These are phyloP conservation scores for Apophysomyces variabilis DNA, from an alignment of 371 early-diverging fungal species.

Conservation along the genomic window DNA sequence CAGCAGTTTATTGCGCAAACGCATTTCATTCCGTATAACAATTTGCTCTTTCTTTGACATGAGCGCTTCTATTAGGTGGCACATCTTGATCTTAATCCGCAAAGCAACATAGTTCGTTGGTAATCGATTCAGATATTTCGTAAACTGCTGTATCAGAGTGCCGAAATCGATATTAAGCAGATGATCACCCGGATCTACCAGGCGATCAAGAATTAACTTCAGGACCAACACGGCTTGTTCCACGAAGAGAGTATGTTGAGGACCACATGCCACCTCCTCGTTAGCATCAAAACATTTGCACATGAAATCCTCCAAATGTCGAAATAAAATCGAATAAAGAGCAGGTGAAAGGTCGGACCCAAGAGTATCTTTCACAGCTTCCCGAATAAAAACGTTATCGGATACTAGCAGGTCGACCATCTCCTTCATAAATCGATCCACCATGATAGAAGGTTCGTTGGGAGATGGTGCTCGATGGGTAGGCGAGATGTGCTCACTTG, in stretches of 20 bases:
- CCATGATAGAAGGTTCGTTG: slow-evolving; percentile 55
- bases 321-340: slow-evolving; percentile 80
- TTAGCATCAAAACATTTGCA: slow-evolving; percentile 70
- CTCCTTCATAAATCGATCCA: slow-evolving; percentile 81
- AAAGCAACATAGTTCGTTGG: slow-evolving; percentile 62
- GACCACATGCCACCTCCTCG: slow-evolving; percentile 73
- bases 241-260: slow-evolving; percentile 82
- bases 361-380: slow-evolving; percentile 86
- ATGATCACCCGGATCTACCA: slow-evolving; percentile 68
- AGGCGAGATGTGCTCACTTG: neutral
- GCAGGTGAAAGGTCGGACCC: slow-evolving; percentile 81
- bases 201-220: slow-evolving; percentile 81
- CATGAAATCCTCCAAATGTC: slow-evolving; percentile 71
- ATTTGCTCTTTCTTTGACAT: slow-evolving; percentile 82
- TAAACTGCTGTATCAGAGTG: slow-evolving; percentile 72
- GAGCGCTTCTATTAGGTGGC: slow-evolving; percentile 80
- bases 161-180: slow-evolving; percentile 85
- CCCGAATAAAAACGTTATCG: slow-evolving; percentile 87
- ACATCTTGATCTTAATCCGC: slow-evolving; percentile 85
- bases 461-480: slow-evolving; percentile 18
- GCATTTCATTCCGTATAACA: slow-evolving; percentile 80
- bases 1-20: slow-evolving; percentile 78
- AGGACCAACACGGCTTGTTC: slow-evolving; percentile 86
- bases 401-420: slow-evolving; percentile 81
- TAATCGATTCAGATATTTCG: slow-evolving; percentile 76